Evolutionary conservation across 345 rosid species (phyloP).

Genomic region (Mallotus nudiflorus): DNA sequence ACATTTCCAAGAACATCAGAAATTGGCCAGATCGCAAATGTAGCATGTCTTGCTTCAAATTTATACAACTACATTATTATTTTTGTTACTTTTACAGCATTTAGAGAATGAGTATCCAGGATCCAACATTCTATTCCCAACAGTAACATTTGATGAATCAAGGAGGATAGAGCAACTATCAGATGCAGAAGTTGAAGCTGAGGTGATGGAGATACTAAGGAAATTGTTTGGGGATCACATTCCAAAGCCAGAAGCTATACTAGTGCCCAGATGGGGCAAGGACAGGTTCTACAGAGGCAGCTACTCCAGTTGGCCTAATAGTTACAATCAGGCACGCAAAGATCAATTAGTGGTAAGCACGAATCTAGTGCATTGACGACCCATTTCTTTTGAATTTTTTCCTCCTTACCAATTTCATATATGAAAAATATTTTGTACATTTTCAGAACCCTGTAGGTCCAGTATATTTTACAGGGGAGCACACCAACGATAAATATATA

Average conservation of each 20-base stretch:
- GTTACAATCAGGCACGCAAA: slow-evolving; percentile 13
- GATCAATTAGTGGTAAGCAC: slow-evolving; percentile 22
- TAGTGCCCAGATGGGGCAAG: slow-evolving; percentile 35
- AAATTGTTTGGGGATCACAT: slow-evolving; percentile 28
- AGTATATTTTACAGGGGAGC: slow-evolving; percentile 43
- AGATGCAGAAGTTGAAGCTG: slow-evolving; percentile 19
- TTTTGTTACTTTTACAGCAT: slow-evolving; percentile 17
- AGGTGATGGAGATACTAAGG: slow-evolving; percentile 21
- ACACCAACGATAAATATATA: slow-evolving; percentile 19
- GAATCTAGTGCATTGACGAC: background rate
- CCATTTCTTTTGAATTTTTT: too few species aligned
- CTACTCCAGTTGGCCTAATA: slow-evolving; percentile 29
- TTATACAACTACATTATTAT: background rate
- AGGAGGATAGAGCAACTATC: slow-evolving; percentile 27
- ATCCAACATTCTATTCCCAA: slow-evolving; percentile 27
- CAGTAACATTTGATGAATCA: slow-evolving; percentile 29
- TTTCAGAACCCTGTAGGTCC: slow-evolving; percentile 32
- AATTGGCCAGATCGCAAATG: too few species aligned
- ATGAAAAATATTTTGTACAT: too few species aligned
- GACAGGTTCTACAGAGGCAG: slow-evolving; percentile 29
- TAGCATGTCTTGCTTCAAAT: background rate
- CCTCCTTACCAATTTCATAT: too few species aligned
- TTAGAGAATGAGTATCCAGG: slow-evolving; percentile 32
- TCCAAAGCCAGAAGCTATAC: slow-evolving; percentile 23
- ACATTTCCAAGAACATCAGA: background rate